Evolutionary conservation across 2,329 filamentous ascomycete species (phyloP), one percentile per base, ranked within the genome.

Genomic region (Dactylellina leptospora): DNA sequence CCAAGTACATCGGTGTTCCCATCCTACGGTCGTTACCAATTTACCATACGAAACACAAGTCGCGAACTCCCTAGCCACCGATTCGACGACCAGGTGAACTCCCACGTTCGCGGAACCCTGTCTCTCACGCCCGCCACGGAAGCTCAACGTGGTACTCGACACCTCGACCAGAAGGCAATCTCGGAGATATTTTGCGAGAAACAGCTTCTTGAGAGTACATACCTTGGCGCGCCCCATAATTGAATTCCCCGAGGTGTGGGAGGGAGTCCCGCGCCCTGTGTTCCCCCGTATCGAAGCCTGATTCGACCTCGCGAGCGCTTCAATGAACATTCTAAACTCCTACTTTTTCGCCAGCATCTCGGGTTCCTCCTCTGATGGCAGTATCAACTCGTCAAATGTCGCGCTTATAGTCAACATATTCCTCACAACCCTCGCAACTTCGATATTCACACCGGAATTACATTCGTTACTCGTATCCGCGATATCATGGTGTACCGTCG

Each of bases 271-370:
- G 13, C 23, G 13, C 10, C 40, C 40, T 4, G n/a, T n/a, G n/a
- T 4, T 4, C 16, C 40, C 6, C 3, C 10, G 13, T 30, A 18
- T 28, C 18, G 36, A 40, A 40, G 36, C 48, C 16, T 18, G 16
- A 36, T 53, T 38, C n/a, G 22, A 16, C 36, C 20, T 16, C 36
- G 13, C 27, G 8, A 6, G 44, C 25, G 2, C 16, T 30, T 27
- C 25, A 58, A 72, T 72, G 68, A 64, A 54, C 68, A 72, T 64
- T 47, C 68, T 72, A 6, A 59, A 72, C 36, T 62, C 68, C 10
- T 59, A 64, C 59, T 22, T 72, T 38, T 53, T 72, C 25, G 27
- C 53, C 68, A 72, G 59, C 38, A 60, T 72, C 54, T 64, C 68
- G 47, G 59, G 53, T 33, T 61, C 55, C 33, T 44, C 66, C 25